phyloP scores from a whole-genome alignment of 768 basidiomycete species.

The Neoboletus brunneissimus region DNA sequence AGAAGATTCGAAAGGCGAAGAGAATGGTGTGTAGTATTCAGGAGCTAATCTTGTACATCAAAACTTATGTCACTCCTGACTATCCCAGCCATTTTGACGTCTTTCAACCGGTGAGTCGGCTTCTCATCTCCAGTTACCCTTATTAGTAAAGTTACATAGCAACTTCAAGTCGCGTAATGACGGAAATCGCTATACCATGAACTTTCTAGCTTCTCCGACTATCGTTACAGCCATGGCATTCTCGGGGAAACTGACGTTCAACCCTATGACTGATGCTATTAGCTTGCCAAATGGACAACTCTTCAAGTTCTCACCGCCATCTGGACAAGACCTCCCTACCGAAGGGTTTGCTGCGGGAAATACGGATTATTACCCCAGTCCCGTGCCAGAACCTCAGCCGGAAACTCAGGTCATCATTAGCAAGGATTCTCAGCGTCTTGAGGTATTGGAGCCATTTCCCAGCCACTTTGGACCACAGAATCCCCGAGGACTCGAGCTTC shows the following conservation, averaged over 20 bases:
- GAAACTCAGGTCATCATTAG: slow-evolving; percentile 75
- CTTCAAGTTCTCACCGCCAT: slow-evolving; percentile 85
- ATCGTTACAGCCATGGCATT: slow-evolving; percentile 98
- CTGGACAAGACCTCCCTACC: slow-evolving; percentile 79
- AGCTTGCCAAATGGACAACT: slow-evolving; percentile 61
- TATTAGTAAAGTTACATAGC: slow-evolving; percentile 27
- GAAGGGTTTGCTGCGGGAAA: slow-evolving; percentile 79
- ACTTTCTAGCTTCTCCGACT: slow-evolving; percentile 96
- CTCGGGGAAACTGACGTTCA: slow-evolving; percentile 90
- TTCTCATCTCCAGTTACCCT: not conserved
- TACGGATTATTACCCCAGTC: slow-evolving; percentile 71
- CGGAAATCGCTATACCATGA: slow-evolving; percentile 92
- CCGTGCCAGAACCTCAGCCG: slow-evolving; percentile 71
- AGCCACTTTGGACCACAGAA: slow-evolving; percentile 64
- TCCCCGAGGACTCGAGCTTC: slow-evolving; percentile 66
- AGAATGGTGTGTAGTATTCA: slow-evolving; percentile 64
- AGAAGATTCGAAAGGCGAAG: slow-evolving; percentile 79
- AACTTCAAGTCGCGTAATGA: slow-evolving; percentile 96
- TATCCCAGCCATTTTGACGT: slow-evolving; percentile 82
- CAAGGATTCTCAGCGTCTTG: slow-evolving; percentile 78
- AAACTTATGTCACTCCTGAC: slow-evolving; percentile 3
- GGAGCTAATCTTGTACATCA: not conserved
- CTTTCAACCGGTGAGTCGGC: slow-evolving; percentile 80
- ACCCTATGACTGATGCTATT: slow-evolving; percentile 81
- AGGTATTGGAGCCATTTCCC: slow-evolving; percentile 80